Conservation (phyloP, 2,329 filamentous ascomycete species). For the Neobulgaria alba region DNA sequence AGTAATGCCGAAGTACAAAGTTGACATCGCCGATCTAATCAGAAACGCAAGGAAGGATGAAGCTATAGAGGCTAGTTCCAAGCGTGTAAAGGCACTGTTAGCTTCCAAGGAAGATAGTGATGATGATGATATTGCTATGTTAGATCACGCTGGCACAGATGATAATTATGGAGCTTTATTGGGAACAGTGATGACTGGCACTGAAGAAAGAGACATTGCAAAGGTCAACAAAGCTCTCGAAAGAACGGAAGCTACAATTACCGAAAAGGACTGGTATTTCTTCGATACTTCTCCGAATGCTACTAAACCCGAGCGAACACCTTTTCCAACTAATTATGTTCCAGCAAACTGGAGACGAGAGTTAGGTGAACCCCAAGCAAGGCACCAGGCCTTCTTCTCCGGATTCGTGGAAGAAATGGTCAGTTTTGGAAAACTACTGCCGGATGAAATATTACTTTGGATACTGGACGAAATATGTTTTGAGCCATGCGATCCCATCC, state of each 20-base stretch:
- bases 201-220: slow-evolving; percentile 33
- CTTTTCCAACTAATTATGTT: slow-evolving; percentile 20
- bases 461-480: slow-evolving; percentile 49
- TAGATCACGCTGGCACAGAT: slow-evolving; percentile 11
- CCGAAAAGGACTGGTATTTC: slow-evolving; percentile 48
- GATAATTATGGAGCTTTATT: slow-evolving; percentile 30
- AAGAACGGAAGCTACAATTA: slow-evolving; percentile 49
- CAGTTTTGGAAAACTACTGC: slow-evolving; percentile 36
- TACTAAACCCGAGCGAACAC: slow-evolving; percentile 11
- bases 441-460: slow-evolving; percentile 60
- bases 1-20: slow-evolving; percentile 48
- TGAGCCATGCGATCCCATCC: slow-evolving; percentile 46
- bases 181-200: slow-evolving; percentile 34
- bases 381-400: slow-evolving; percentile 52
- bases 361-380: slow-evolving; percentile 39
- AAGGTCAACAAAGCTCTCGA: slow-evolving; percentile 48
- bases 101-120: slow-evolving; percentile 19
- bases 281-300: slow-evolving; percentile 32
- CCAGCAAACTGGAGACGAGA: slow-evolving; percentile 17
- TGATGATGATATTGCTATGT: slow-evolving; percentile 10
- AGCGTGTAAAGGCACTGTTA: slow-evolving; percentile 28
- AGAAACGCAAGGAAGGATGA: slow-evolving; percentile 51
- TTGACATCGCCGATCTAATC: slow-evolving; percentile 54
- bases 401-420: slow-evolving; percentile 52
- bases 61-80: slow-evolving; percentile 47